Evolutionary conservation across 2,329 filamentous ascomycete genomes (phyloP).

Genomic region (Colletotrichum spinosum): DNA sequence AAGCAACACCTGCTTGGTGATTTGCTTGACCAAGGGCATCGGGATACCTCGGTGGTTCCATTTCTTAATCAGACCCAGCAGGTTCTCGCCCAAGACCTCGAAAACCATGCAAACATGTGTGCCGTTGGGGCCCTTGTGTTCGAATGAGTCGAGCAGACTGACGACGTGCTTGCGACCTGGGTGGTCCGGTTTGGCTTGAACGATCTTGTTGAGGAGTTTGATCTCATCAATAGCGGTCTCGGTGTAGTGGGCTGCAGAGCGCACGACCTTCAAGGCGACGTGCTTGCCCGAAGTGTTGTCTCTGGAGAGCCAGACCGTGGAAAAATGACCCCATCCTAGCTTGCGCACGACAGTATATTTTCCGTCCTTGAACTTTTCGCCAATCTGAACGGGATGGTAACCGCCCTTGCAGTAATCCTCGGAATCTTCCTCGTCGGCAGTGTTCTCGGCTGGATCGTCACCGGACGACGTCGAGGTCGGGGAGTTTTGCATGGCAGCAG

Average conservation of each 20-base stretch:
- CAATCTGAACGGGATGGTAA: conserved; percentile 94
- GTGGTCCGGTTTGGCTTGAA: conserved; percentile 93
- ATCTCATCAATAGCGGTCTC: conserved; percentile 99
- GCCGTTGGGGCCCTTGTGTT: conserved; percentile 96
- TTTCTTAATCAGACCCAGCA: conserved; percentile 94
- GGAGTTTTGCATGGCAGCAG: conserved; percentile 72
- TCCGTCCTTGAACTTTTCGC: conserved; percentile 97
- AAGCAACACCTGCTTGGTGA: conserved; percentile 96
- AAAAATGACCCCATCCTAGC: conserved; percentile 98
- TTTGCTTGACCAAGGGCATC: conserved; percentile 96
- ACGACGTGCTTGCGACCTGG: conserved; percentile 96
- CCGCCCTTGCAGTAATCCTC: conserved; percentile 99
- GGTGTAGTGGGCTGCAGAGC: conserved; percentile 97
- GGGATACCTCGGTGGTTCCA: conserved; percentile 99
- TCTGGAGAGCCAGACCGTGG: conserved; percentile 88
- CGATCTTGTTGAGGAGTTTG: conserved; percentile 96
- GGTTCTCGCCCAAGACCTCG: conserved; percentile 94
- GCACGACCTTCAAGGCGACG: conserved; percentile 96
- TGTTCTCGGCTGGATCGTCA: conserved; percentile 89
- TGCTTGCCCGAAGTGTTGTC: conserved; percentile 93
- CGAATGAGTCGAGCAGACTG: conserved; percentile 94
- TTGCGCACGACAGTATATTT: conserved; percentile 97
- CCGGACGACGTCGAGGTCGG: conserved; percentile 82
- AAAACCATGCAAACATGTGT: conserved; percentile 99
- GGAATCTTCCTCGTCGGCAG: conserved; percentile 97